phyloP scores from a whole-genome alignment of 1,284 basidiomycete genomes.

The Vanrija pseudolonga region DNA sequence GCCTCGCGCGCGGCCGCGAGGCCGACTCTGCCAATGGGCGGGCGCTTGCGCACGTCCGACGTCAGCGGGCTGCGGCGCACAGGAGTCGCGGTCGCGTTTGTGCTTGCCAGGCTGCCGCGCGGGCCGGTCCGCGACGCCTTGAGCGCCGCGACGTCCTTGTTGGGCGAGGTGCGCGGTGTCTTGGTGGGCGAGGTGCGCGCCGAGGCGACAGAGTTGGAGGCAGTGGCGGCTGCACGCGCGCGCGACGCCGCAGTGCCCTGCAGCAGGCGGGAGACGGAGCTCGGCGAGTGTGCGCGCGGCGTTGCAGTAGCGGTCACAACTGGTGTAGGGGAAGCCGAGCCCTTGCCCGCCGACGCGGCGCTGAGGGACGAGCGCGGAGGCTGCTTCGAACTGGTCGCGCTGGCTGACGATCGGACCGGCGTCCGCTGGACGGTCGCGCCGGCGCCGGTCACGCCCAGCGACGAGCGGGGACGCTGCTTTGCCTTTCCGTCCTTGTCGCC shows the following conservation, averaged over 20 bases:
- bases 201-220: background rate
- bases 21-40: constrained; percentile 2
- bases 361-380: background rate
- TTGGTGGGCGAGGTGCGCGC: background rate
- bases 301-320: background rate
- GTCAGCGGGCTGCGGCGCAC: too few species aligned
- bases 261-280: constrained; percentile 6
- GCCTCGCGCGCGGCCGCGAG: constrained; percentile 8
- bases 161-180: background rate
- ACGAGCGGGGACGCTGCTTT: background rate
- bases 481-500: too few species aligned
- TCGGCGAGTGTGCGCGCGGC: constrained; percentile 1
- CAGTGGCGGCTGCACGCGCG: constrained; percentile 10
- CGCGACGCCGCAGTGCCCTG: constrained; percentile 16
- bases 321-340: background rate
- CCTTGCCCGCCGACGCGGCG: background rate
- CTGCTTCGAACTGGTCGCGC: too few species aligned
- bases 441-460: background rate
- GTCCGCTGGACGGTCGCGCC: background rate
- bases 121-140: too few species aligned
- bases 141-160: too few species aligned
- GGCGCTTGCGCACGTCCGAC: too few species aligned
- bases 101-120: too few species aligned
- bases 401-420: too few species aligned
- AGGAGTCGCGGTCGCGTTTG: too few species aligned